Evolutionary conservation across 2,329 filamentous ascomycete genomes (phyloP).

Genomic region (Mycogone perniciosa): DNA sequence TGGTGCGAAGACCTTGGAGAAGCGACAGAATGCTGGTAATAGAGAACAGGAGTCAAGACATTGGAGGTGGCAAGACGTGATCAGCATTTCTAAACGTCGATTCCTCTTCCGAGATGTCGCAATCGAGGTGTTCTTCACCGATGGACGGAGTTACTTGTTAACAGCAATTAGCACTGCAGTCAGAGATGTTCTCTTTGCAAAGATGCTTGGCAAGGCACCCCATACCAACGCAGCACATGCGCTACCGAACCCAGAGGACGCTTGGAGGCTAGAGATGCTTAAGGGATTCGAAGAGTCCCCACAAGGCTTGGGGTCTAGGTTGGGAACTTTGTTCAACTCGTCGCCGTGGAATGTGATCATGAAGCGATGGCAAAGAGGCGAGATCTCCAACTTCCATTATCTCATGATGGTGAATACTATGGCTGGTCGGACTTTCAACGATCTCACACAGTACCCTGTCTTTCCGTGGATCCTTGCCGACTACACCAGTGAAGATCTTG

Average conservation of each 20-base stretch:
- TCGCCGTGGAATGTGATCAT: constrained; percentile 77
- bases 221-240: constrained; percentile 66
- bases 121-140: constrained; percentile 95
- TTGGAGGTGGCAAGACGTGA: constrained; percentile 92
- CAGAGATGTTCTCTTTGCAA: constrained; percentile 74
- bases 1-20: constrained; percentile 54
- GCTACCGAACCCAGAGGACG: constrained; percentile 73
- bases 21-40: constrained; percentile 47
- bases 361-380: constrained; percentile 83
- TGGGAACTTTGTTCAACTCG: constrained; percentile 86
- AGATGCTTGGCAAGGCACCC: constrained; percentile 71
- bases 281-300: constrained; percentile 56
- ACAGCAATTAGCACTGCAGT: constrained; percentile 69
- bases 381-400: constrained; percentile 98
- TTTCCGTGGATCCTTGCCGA: constrained; percentile 97
- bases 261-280: constrained; percentile 85
- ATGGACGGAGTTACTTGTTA: constrained; percentile 88
- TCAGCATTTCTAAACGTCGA: constrained; percentile 90
- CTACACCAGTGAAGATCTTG: constrained; percentile 88
- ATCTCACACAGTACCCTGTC: constrained; percentile 94
- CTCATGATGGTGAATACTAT: constrained; percentile 98
- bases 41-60: constrained; percentile 74
- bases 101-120: constrained; percentile 95
- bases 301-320: constrained; percentile 71
- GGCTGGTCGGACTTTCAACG: constrained; percentile 94